Conservation (phyloP, 352 stramenopile species). For the Phytopythium cucurbitacearum region DNA sequence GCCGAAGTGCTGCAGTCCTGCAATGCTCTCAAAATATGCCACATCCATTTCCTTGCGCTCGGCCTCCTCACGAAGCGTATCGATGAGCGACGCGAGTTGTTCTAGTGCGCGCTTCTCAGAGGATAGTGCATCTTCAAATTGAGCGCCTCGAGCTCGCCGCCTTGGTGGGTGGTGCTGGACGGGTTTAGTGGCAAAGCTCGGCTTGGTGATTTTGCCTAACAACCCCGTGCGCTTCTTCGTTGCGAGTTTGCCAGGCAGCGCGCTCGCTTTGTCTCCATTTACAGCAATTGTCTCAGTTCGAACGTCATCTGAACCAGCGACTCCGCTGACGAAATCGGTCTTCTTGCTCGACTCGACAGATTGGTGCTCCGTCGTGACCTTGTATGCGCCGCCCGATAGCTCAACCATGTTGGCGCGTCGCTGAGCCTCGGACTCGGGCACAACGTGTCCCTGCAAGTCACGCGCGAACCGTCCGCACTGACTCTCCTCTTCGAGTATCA, state of each 20-base stretch:
- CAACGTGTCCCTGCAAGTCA: slow-evolving; percentile 62
- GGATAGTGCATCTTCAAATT: slow-evolving; percentile 63
- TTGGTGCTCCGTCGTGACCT: background rate
- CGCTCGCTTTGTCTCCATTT: background rate
- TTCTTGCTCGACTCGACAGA: background rate
- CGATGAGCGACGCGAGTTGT: slow-evolving; percentile 38
- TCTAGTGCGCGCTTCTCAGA: slow-evolving; percentile 38
- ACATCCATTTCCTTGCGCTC: slow-evolving; percentile 78
- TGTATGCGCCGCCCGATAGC: slow-evolving; percentile 48
- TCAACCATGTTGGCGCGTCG: slow-evolving; percentile 53
- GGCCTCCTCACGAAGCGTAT: slow-evolving; percentile 57
- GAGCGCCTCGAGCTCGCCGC: slow-evolving; percentile 54
- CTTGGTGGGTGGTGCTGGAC: slow-evolving; percentile 6
- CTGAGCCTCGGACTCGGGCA: slow-evolving; percentile 57
- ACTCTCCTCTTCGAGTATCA: slow-evolving; percentile 73
- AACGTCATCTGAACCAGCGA: too few species aligned
- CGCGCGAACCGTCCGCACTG: slow-evolving; percentile 55
- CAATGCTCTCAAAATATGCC: slow-evolving; percentile 70
- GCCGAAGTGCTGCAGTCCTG: slow-evolving; percentile 45
- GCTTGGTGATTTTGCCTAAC: slow-evolving; percentile 64
- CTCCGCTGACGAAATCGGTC: background rate
- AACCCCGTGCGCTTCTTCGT: slow-evolving; percentile 68
- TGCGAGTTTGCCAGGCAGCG: slow-evolving; percentile 26
- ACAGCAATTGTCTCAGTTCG: too few species aligned
- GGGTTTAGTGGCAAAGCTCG: slow-evolving; percentile 18